Percentiles rank a stretch among this genome's conserved stretches.
Conservation (phyloP, 768 basidiomycete genomes). For the Chlorophyllum brunneum region DNA sequence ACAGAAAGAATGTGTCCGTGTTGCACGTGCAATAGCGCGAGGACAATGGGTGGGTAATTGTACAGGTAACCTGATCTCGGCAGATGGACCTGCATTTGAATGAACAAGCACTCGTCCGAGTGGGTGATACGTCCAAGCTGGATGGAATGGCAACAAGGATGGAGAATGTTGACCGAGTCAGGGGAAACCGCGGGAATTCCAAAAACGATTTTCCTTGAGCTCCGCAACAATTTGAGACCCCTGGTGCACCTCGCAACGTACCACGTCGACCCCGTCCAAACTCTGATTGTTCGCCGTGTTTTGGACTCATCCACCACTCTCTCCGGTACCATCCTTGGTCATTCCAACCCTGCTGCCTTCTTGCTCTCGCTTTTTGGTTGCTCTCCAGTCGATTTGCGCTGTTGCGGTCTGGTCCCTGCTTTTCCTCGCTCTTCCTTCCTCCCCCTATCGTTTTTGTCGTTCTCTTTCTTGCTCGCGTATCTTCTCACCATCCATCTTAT, state of each 20-base stretch:
- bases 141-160: neutral
- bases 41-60: neutral
- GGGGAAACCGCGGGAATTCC: constrained; percentile 11
- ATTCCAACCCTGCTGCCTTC: constrained; percentile 25
- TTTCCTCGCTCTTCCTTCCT: constrained; percentile 14
- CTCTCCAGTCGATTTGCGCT: constrained; percentile 13
- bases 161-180: constrained; percentile 3
- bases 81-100: neutral
- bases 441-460: constrained; percentile 3
- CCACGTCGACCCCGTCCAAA: constrained; percentile 1
- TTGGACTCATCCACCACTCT: constrained; percentile 24
- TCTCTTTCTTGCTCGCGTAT: constrained; percentile 18
- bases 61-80: neutral
- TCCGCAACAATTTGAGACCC: constrained; percentile 9
- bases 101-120: neutral
- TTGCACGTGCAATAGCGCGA: neutral
- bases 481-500: neutral
- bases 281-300: constrained; percentile 27
- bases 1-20: neutral
- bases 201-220: constrained; percentile 2
- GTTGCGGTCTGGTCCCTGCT: constrained; percentile 18
- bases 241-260: constrained; percentile 6
- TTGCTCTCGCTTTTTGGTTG: constrained; percentile 22
- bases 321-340: neutral
- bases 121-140: neutral